A percentile compares a stretch with the other conserved stretches of the same genome.
These are phyloP conservation scores for Apostasia shenzhenica DNA, from an alignment of 106 monocot species.

Conservation along the genomic window DNA sequence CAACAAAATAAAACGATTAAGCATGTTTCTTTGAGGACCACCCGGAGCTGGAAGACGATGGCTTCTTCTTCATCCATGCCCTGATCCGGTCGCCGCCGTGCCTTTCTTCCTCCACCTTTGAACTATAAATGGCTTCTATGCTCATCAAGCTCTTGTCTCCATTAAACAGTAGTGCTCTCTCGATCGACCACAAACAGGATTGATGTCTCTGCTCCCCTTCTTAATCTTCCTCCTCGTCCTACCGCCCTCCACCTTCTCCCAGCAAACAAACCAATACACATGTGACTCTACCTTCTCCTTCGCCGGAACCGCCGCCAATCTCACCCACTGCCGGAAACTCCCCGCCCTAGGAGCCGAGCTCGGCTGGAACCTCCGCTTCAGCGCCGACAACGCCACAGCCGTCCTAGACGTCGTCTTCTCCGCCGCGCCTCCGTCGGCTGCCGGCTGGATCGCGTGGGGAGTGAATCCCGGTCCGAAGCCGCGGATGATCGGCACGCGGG, in stretches of 20 bases:
- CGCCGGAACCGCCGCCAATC: not conserved
- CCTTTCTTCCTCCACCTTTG: no score
- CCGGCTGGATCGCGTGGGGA: slow-evolving; percentile 12
- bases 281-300: slow-evolving; percentile 6
- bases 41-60: no score
- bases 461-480: slow-evolving; percentile 5
- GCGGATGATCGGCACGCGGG: slow-evolving; percentile 8
- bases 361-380: slow-evolving; percentile 6
- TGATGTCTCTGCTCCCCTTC: no score
- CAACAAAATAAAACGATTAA: no score
- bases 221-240: not conserved
- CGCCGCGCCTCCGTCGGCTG: not conserved
- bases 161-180: no score
- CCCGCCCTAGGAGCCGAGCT: not conserved
- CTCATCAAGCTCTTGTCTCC: no score
- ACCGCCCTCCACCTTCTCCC: not conserved
- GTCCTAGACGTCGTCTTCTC: not conserved
- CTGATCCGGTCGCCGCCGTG: no score
- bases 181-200: no score
- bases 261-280: not conserved
- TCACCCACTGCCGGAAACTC: slow-evolving; percentile 2
- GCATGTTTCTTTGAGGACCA: no score
- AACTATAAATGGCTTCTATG: no score
- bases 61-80: no score
- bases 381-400: not conserved